Conservation (phyloP, 2,329 filamentous ascomycete genomes). For the Esteya vermicola region DNA sequence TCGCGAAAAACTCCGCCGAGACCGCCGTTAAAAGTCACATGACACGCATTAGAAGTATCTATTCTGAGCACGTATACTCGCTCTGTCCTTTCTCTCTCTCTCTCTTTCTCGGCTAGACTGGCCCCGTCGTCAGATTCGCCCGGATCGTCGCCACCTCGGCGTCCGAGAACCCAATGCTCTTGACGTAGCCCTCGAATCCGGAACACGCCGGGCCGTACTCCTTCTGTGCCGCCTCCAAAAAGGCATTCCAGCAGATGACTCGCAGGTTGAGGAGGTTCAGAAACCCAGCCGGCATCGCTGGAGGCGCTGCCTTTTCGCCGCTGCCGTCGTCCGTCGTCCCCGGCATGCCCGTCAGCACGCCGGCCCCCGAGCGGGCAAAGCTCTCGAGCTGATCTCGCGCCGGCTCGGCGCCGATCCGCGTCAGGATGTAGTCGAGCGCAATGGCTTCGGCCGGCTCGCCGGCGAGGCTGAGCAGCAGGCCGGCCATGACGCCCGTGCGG, state of each 20-base stretch:
- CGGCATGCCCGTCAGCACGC: constrained; percentile 6
- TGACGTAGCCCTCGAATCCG: constrained; percentile 35
- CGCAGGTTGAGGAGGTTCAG: constrained; percentile 30
- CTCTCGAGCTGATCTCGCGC: constrained; percentile 31
- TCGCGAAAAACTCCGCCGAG: no score
- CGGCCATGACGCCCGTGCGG: constrained; percentile 36
- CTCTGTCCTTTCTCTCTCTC: no score
- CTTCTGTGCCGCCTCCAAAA: constrained; percentile 26
- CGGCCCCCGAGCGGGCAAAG: constrained; percentile 24
- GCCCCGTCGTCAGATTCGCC: constrained; percentile 22
- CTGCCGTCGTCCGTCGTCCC: background rate
- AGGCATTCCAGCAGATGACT: constrained; percentile 28
- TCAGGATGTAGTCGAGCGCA: constrained; percentile 36
- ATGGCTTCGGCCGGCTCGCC: constrained; percentile 28
- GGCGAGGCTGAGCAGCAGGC: constrained; percentile 34
- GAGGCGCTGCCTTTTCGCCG: background rate
- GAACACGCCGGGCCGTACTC: constrained; percentile 25
- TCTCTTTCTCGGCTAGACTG: background rate
- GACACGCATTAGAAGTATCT: no score
- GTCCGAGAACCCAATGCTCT: constrained; percentile 28
- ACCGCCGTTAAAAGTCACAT: no score
- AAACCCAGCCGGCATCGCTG: constrained; percentile 30
- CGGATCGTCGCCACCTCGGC: constrained; percentile 32
- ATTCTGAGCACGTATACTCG: no score
- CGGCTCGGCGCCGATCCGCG: constrained; percentile 36